Percentiles rank a stretch among this genome's conserved stretches.
phyloP scores from a whole-genome alignment of 768 basidiomycete genomes.

The Boletus coccyginus region DNA sequence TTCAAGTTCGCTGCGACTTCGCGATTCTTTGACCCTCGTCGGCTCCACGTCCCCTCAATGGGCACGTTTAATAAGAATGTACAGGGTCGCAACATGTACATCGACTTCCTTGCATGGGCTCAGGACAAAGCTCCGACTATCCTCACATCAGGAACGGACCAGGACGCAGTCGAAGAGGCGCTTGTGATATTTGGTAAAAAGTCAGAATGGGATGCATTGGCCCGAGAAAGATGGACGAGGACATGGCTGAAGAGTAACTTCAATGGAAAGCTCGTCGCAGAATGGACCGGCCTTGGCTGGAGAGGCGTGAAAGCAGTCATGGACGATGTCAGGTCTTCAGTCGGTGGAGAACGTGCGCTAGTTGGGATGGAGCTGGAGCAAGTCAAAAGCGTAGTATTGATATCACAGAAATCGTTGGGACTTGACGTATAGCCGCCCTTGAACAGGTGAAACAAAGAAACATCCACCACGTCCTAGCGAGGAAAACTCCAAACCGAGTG shows the following conservation, averaged over 20 bases:
- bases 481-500: neutral
- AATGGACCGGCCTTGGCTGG: conserved; percentile 54
- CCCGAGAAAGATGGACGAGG: conserved; percentile 25
- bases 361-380: conserved; percentile 39
- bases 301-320: conserved; percentile 48
- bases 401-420: conserved; percentile 28
- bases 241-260: conserved; percentile 43
- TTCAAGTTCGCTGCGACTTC: conserved; percentile 60
- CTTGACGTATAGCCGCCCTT: conserved; percentile 8
- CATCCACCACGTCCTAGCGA: neutral
- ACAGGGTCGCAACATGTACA: conserved; percentile 54
- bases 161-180: conserved; percentile 41
- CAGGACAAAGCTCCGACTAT: conserved; percentile 20
- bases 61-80: conserved; percentile 41
- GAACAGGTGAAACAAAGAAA: neutral
- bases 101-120: conserved; percentile 54
- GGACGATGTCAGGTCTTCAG: conserved; percentile 44
- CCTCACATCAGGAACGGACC: conserved; percentile 10
- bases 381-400: conserved; percentile 39
- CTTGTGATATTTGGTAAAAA: conserved; percentile 51
- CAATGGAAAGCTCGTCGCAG: conserved; percentile 48
- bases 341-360: conserved; percentile 48
- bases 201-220: conserved; percentile 42
- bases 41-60: conserved; percentile 35
- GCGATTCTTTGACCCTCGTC: conserved; percentile 48